phyloP scores from a whole-genome alignment of 1,284 basidiomycete species.

The Meripilus lineatus region DNA sequence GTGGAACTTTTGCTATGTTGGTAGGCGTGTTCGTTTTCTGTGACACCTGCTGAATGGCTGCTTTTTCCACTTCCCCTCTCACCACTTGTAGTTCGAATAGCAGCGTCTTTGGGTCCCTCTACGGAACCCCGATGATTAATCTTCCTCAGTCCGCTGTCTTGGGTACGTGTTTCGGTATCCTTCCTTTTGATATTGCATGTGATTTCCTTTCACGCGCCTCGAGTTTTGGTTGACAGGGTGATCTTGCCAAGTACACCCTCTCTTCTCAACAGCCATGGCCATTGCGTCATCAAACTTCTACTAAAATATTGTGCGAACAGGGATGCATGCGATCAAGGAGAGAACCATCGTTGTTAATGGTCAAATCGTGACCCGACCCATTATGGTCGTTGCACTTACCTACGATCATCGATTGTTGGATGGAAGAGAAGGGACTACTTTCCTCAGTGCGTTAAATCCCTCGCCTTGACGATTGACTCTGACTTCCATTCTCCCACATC shows the following conservation, averaged over 20 bases:
- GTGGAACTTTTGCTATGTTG: conserved; percentile 95
- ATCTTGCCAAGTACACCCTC: not conserved
- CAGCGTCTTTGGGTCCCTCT: conserved; percentile 96
- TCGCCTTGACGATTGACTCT: conserved; percentile 3
- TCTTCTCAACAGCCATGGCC: not conserved
- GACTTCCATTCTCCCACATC: conserved; percentile 2
- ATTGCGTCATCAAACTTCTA: no score
- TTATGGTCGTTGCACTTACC: conserved; percentile 96
- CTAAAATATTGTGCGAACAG: no score
- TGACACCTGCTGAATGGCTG: no score
- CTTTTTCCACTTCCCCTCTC: not conserved
- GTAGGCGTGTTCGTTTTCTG: no score
- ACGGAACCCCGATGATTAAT: conserved; percentile 97
- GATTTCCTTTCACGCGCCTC: not conserved
- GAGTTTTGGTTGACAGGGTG: no score
- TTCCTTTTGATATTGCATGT: not conserved
- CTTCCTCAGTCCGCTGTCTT: conserved; percentile 93
- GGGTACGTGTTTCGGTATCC: conserved; percentile 41
- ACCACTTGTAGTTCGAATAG: conserved; percentile 77
- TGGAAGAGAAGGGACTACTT: conserved; percentile 94
- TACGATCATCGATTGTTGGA: conserved; percentile 97
- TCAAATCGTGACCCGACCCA: conserved; percentile 92
- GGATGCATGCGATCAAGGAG: conserved; percentile 97
- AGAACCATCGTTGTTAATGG: conserved; percentile 90
- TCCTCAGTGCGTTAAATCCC: conserved; percentile 76